Conservation (phyloP, 345 rosid genomes). For the Euphorbia lathyris region DNA sequence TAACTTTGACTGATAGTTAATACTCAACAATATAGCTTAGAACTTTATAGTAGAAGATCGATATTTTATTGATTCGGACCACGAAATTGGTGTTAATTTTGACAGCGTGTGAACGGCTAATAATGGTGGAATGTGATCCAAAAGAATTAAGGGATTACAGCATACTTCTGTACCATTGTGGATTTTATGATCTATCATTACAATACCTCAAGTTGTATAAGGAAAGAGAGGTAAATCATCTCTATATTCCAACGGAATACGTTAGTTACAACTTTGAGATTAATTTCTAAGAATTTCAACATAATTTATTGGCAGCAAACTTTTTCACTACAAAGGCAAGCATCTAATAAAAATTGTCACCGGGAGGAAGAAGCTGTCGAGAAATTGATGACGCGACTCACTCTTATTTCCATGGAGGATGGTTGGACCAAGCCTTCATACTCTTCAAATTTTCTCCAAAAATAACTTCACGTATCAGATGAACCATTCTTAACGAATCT, state of each 20-base stretch:
- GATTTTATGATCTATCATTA: conserved; percentile 48
- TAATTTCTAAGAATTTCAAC: too few relatives aligned
- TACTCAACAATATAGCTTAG: too few relatives aligned
- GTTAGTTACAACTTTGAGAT: too few relatives aligned
- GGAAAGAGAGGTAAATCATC: conserved; percentile 39
- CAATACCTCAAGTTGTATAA: conserved; percentile 40
- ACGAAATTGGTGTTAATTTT: conserved; percentile 21
- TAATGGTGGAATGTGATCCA: conserved; percentile 45
- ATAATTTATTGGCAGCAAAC: conserved; percentile 19
- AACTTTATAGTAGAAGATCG: too few relatives aligned
- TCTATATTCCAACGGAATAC: background rate
- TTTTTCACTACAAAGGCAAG: conserved; percentile 17
- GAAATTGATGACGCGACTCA: conserved; percentile 50
- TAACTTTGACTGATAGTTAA: too few relatives aligned
- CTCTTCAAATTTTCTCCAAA: too few relatives aligned
- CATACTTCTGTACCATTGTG: conserved; percentile 65
- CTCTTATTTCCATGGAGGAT: conserved; percentile 52
- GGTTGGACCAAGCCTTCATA: conserved; percentile 51
- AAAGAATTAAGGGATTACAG: conserved; percentile 63
- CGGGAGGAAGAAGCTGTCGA: conserved; percentile 53
- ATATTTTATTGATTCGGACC: too few relatives aligned
- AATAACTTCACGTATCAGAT: conserved; percentile 50
- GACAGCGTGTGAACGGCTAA: conserved; percentile 66
- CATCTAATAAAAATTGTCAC: conserved; percentile 24
- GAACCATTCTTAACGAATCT: too few relatives aligned